Evolutionary conservation across 305 asterid genomes (phyloP).

Genomic region (Fraxinus albicans): DNA sequence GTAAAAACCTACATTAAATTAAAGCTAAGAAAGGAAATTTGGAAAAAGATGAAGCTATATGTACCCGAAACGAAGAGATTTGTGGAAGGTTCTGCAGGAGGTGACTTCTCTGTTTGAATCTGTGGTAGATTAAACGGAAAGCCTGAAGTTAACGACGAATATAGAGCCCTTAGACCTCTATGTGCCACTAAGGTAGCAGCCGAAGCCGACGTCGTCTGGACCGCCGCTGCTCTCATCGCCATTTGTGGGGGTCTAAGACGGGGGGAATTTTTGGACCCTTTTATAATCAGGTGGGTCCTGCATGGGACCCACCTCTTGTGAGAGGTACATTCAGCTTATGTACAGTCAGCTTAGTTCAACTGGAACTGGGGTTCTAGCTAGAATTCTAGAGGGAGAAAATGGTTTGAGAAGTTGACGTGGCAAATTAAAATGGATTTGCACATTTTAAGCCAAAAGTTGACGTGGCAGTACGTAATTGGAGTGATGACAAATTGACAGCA

Average conservation of each 20-base stretch:
- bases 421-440: background rate
- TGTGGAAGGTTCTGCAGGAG: constrained; percentile 69
- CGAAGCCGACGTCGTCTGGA: constrained; percentile 13
- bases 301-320: too few relatives aligned
- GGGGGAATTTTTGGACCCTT: too few relatives aligned
- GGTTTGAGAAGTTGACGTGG: background rate
- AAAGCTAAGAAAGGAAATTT: background rate
- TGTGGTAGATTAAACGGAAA: constrained; percentile 56
- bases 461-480: background rate
- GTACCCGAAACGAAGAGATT: constrained; percentile 74
- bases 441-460: background rate
- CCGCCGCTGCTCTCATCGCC: constrained; percentile 56
- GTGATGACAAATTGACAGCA: background rate
- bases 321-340: too few relatives aligned
- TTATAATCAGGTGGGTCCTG: too few relatives aligned
- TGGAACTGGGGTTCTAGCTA: constrained; percentile 4
- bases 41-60: background rate
- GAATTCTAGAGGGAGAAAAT: background rate
- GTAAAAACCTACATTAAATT: background rate
- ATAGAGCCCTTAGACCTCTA: constrained; percentile 39
- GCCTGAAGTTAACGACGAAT: constrained; percentile 40
- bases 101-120: constrained; percentile 45
- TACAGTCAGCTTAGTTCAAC: too few relatives aligned
- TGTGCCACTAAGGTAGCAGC: constrained; percentile 12
- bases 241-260: constrained; percentile 28